A percentile compares a stretch with the other conserved stretches of the same genome.
Conservation (phyloP, 768 basidiomycete species). For the Tulasnella calospora region DNA sequence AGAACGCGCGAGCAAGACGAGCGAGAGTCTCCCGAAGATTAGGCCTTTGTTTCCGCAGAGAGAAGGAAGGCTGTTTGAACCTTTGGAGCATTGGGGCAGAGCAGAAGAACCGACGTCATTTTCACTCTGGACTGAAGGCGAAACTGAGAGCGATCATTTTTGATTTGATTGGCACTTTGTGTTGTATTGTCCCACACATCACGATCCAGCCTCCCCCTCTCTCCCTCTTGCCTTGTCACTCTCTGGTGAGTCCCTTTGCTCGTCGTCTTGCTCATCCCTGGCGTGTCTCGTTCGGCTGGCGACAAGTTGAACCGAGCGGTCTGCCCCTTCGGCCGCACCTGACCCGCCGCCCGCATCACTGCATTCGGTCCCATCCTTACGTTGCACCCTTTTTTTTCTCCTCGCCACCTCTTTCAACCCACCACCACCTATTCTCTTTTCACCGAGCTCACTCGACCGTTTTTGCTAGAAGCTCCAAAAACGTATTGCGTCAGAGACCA, state of each 20-base stretch:
- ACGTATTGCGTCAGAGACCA: neutral
- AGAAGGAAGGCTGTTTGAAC: neutral
- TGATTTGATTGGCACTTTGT: neutral
- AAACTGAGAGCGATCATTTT: neutral
- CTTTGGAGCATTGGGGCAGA: neutral
- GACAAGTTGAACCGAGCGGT: no score
- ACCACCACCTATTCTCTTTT: neutral
- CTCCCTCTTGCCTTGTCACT: no score
- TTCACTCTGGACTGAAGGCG: neutral
- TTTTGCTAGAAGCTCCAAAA: neutral
- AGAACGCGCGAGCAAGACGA: neutral
- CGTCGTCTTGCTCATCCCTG: no score
- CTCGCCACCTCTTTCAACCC: neutral
- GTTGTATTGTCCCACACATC: neutral
- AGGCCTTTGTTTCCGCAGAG: neutral
- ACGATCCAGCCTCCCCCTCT: neutral
- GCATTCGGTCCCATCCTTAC: neutral
- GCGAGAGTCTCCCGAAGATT: neutral
- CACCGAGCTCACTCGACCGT: neutral
- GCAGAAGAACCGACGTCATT: neutral
- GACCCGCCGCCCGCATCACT: no score
- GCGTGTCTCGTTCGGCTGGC: no score
- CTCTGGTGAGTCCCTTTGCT: no score
- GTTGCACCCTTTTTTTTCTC: neutral
- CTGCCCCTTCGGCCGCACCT: no score